Evolutionary conservation across 2,329 filamentous ascomycete species (phyloP).

Genomic region (Coleophoma cylindrospora): DNA sequence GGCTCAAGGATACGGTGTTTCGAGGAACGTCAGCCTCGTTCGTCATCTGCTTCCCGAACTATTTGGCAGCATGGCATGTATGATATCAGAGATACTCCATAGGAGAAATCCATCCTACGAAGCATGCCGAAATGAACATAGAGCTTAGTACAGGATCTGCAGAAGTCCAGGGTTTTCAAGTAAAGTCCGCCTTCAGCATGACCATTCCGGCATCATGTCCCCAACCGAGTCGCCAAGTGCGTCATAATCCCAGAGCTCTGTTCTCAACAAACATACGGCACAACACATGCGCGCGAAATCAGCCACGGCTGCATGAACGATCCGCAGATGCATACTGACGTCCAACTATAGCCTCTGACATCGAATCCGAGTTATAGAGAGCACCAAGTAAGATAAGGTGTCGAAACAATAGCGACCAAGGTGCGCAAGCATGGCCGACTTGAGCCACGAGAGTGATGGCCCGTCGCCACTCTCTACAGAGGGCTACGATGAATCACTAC

Average conservation of each 20-base stretch:
- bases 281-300: neutral
- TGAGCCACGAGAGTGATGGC: conserved; percentile 35
- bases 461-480: conserved; percentile 55
- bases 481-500: conserved; percentile 60
- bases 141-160: no score
- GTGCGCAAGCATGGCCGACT: conserved; percentile 22
- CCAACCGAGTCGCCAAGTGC: no score
- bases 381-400: neutral
- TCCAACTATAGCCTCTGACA: neutral
- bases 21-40: neutral
- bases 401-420: neutral
- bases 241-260: no score
- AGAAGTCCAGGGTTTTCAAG: no score
- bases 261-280: neutral
- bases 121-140: neutral
- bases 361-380: no score
- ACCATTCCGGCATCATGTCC: no score
- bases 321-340: neutral
- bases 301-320: no score
- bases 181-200: no score
- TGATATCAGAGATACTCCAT: neutral
- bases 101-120: neutral
- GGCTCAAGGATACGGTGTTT: neutral
- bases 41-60: neutral
- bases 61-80: neutral